These are phyloP conservation scores for Ophiostoma sp. DNA, from an alignment of 2,329 filamentous ascomycete species.

Conservation along the genomic window DNA sequence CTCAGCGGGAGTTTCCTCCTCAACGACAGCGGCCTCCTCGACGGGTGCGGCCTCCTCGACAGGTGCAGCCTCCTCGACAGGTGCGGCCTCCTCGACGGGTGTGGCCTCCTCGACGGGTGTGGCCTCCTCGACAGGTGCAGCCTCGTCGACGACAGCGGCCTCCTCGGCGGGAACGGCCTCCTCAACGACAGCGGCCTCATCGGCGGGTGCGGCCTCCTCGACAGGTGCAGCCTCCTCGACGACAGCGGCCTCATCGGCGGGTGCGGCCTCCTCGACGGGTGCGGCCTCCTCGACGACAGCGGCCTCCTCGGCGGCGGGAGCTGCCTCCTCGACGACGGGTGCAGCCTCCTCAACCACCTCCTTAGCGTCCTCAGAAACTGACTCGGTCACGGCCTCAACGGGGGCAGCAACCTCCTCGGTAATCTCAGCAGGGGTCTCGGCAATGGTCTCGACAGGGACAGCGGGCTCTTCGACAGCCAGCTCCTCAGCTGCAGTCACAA, in stretches of 20 bases:
- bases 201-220: not conserved
- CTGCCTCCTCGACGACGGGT: not conserved
- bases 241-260: not conserved
- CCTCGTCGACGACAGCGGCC: not conserved
- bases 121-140: not conserved
- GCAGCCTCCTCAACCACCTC: not conserved
- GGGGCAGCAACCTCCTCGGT: not conserved
- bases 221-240: not conserved
- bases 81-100: too few species aligned
- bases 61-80: slow-evolving; percentile 4
- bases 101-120: not conserved
- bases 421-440: not conserved
- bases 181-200: not conserved
- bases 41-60: slow-evolving; percentile 1
- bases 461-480: not conserved
- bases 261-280: slow-evolving; percentile 4
- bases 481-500: not conserved
- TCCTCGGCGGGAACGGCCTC: slow-evolving; percentile 5
- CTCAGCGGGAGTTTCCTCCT: too few species aligned
- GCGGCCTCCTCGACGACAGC: not conserved
- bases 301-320: not conserved
- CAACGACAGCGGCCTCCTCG: too few species aligned
- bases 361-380: too few species aligned
- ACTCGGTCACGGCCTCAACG: not conserved
- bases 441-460: not conserved